Percentiles rank a stretch among this genome's conserved stretches.
These are phyloP conservation scores for Naganishia sp. DNA, from an alignment of 1,284 basidiomycete species.

Conservation along the genomic window DNA sequence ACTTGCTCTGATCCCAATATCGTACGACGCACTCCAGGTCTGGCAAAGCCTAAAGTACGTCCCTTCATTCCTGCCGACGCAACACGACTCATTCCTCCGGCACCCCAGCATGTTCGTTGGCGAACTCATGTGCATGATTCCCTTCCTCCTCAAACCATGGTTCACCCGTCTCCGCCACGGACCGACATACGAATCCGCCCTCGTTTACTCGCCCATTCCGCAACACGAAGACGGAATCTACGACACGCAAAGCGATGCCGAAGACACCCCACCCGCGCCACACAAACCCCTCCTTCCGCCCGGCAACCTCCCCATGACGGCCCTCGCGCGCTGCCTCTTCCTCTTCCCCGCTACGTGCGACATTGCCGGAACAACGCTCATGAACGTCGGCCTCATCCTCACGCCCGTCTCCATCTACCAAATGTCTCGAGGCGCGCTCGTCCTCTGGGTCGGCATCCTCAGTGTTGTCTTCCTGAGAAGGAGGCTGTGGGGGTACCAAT, in stretches of 20 bases:
- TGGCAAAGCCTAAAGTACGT: constrained; percentile 90
- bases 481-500: constrained; percentile 58
- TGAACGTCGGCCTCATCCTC: constrained; percentile 93
- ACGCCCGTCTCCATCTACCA: constrained; percentile 97
- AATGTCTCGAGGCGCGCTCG: constrained; percentile 95
- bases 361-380: constrained; percentile 63
- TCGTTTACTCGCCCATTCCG: constrained; percentile 18
- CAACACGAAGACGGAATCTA: constrained; percentile 20
- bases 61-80: constrained; percentile 34
- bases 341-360: constrained; percentile 55
- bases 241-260: constrained; percentile 7
- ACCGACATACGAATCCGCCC: neutral
- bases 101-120: constrained; percentile 66
- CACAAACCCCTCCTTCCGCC: constrained; percentile 12
- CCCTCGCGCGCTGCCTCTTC: constrained; percentile 47
- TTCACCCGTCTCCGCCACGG: constrained; percentile 9
- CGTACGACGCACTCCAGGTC: constrained; percentile 55
- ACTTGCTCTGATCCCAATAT: constrained; percentile 14
- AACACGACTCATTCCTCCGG: constrained; percentile 51
- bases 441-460: constrained; percentile 92
- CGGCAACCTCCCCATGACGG: constrained; percentile 37
- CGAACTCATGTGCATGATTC: constrained; percentile 79
- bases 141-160: constrained; percentile 18
- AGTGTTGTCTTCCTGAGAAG: constrained; percentile 89
- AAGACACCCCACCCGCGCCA: neutral